These are phyloP conservation scores for Stemphylium vesicarium DNA, from an alignment of 2,329 filamentous ascomycete species.

Conservation along the genomic window DNA sequence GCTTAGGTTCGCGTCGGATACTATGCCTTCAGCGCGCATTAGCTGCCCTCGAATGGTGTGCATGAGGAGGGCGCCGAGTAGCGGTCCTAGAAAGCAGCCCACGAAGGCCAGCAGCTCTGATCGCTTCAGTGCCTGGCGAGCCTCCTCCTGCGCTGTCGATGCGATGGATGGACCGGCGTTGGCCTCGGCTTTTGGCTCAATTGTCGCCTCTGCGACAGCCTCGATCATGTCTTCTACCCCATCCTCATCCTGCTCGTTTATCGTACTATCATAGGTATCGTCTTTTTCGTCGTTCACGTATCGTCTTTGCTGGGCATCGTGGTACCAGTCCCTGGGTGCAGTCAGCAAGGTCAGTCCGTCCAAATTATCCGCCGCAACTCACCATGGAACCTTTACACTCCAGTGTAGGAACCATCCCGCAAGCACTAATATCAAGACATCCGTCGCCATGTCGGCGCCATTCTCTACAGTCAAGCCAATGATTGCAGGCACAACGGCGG, in stretches of 20 bases:
- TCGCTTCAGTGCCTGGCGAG: slow-evolving; percentile 69
- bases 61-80: slow-evolving; percentile 81
- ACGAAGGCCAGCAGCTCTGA: slow-evolving; percentile 78
- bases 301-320: slow-evolving; percentile 53
- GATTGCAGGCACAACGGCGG: slow-evolving; percentile 85
- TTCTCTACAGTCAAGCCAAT: slow-evolving; percentile 84
- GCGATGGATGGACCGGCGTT: not conserved
- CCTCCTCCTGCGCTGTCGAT: slow-evolving; percentile 44
- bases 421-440: slow-evolving; percentile 79
- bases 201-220: slow-evolving; percentile 12
- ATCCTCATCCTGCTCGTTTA: slow-evolving; percentile 41
- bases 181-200: slow-evolving; percentile 14
- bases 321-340: slow-evolving; percentile 58
- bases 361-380: slow-evolving; percentile 23
- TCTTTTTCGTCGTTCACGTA: slow-evolving; percentile 36
- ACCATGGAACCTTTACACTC: slow-evolving; percentile 91
- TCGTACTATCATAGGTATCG: slow-evolving; percentile 29
- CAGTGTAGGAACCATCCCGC: slow-evolving; percentile 89
- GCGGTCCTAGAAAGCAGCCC: slow-evolving; percentile 79
- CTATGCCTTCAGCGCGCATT: slow-evolving; percentile 82
- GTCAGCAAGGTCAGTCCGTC: slow-evolving; percentile 8
- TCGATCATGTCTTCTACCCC: slow-evolving; percentile 21
- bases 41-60: slow-evolving; percentile 82
- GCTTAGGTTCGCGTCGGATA: slow-evolving; percentile 91
- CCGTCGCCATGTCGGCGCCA: slow-evolving; percentile 82